These are phyloP conservation scores for Capsella bursapastoris DNA, from an alignment of 345 rosid genomes.

Conservation along the genomic window DNA sequence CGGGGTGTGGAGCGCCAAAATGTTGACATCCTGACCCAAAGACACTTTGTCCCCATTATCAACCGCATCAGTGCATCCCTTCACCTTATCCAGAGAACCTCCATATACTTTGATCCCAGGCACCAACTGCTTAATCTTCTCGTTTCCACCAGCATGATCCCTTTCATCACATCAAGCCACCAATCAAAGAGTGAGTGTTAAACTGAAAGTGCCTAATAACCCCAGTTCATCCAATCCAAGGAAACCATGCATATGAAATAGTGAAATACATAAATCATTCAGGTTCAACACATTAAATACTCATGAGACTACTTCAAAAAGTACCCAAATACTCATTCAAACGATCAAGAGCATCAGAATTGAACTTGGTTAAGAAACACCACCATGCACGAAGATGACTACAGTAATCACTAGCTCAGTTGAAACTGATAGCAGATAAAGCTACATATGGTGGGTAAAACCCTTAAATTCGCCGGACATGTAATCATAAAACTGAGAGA, in stretches of 20 bases:
- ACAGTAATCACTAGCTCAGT: not conserved
- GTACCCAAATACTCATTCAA: not conserved
- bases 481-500: not conserved
- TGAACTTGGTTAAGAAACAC: not conserved
- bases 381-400: not conserved
- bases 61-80: constrained; percentile 73
- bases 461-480: not conserved
- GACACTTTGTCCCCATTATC: constrained; percentile 72
- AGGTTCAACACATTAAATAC: not conserved
- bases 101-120: constrained; percentile 86
- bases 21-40: constrained; percentile 57
- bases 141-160: constrained; percentile 98
- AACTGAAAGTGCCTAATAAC: constrained; percentile 4
- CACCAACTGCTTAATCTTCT: constrained; percentile 68
- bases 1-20: constrained; percentile 87
- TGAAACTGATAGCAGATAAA: not conserved
- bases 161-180: constrained; percentile 40
- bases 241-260: not conserved
- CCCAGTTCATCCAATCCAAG: not conserved
- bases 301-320: not conserved
- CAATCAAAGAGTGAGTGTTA: not conserved
- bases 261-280: not conserved
- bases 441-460: not conserved
- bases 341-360: not conserved
- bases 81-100: constrained; percentile 83